Base-by-base conservation (phyloP, 2,329 filamentous ascomycete species). In the Stagonosporopsis vannaccii region DNA sequence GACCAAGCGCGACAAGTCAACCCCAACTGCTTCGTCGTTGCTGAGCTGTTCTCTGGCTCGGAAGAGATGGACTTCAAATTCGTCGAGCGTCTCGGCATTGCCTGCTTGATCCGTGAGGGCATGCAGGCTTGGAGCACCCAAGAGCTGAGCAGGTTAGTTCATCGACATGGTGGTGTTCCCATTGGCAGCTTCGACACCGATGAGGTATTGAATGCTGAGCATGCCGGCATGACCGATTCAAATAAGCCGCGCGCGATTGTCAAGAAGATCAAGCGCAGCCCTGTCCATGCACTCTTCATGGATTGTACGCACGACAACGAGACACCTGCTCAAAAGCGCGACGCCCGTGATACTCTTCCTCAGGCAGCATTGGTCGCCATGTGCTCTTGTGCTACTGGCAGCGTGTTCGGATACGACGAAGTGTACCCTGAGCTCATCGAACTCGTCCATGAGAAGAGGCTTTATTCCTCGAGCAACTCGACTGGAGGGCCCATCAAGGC, bases 261-360 rank as follows among this genome's bases (percentile, higher is more conserved):
- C 63, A 90, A 89, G 62, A 89, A 84, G 59, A 93, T 99, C 75
- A 91, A 91, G 63, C 88, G 90, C n/a, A 90, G 87, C 3, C 91
- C 93, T 4, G 90, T 98, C 0, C 93, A 97, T 63, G 95, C 94
- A 0, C 81, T 99, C 1, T 97, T 99, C 77, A 98, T 98, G 92
- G 96, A 99, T 74, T 99, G 96, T 77, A 99, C 96, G 0, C 95
- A 99, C 75, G 95, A 99, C 78, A 99, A 99, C 68, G 94, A 99
- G 78, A 90, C 92, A 2, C 95, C 95, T 0, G 91, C 94, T 0
- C 94, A 99, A 77, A 97, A 97, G 77, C 86, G 96, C 36, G 93
- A 97, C 74, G 93, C 93, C 47, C 87, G 92, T 57, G 96, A 99
- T 73, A 98, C 95, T 0, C 82, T 99, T 9, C 91, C 96, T 7